Conservation (phyloP, 768 basidiomycete species). For the Arthromyces matolae region DNA sequence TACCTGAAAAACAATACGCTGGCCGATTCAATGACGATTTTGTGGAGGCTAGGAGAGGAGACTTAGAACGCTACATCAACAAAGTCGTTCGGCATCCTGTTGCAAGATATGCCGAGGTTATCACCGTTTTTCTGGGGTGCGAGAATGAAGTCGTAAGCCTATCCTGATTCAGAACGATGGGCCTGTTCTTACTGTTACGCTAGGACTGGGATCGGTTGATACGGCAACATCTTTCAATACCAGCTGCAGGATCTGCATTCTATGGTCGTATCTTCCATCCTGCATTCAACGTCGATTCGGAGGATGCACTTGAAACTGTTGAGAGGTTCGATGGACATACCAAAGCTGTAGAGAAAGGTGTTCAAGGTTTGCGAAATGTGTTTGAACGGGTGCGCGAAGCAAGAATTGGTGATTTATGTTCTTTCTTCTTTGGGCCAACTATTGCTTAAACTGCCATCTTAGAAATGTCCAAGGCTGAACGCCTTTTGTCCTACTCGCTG, state of each 20-base stretch:
- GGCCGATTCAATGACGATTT: constrained; percentile 79
- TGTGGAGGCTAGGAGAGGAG: constrained; percentile 76
- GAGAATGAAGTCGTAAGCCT: constrained; percentile 68
- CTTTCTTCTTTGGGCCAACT: neutral
- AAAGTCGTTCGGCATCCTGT: constrained; percentile 73
- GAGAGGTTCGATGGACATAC: constrained; percentile 65
- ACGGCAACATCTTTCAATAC: constrained; percentile 55
- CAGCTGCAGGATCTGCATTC: constrained; percentile 71
- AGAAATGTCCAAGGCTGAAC: constrained; percentile 81
- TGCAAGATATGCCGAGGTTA: constrained; percentile 71
- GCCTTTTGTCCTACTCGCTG: constrained; percentile 68
- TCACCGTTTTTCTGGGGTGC: constrained; percentile 76
- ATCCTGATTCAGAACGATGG: constrained; percentile 1
- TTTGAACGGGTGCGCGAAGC: constrained; percentile 64
- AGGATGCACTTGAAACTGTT: constrained; percentile 59
- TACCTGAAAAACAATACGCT: constrained; percentile 84
- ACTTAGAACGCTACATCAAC: constrained; percentile 75
- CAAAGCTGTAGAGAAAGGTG: constrained; percentile 62
- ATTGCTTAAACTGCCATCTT: neutral
- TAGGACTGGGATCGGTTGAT: constrained; percentile 72
- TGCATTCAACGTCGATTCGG: constrained; percentile 74
- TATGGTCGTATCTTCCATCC: constrained; percentile 82
- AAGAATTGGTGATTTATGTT: constrained; percentile 49
- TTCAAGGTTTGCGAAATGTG: constrained; percentile 60
- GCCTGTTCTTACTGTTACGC: neutral